These are phyloP conservation scores for Coemansia sp. DNA, from an alignment of 371 early-diverging fungal species.

Conservation along the genomic window DNA sequence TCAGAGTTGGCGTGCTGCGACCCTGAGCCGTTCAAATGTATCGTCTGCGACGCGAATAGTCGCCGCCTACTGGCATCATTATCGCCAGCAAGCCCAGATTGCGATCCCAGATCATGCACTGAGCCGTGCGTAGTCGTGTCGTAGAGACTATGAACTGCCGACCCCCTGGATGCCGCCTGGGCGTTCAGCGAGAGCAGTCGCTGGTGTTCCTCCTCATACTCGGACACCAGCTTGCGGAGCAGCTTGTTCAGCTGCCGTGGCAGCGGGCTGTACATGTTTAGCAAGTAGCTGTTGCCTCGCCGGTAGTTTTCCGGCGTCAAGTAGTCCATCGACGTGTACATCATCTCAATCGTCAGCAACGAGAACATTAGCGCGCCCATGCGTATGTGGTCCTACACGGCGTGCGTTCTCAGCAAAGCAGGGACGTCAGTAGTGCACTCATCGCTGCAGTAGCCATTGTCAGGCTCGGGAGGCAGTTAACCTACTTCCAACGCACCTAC, in stretches of 20 bases:
- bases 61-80: not conserved
- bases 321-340: conserved; percentile 51
- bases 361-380: conserved; percentile 48
- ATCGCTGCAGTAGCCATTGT: not conserved
- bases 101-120: not conserved
- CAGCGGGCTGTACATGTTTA: conserved; percentile 38
- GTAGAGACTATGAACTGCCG: not conserved
- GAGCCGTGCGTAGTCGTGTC: not conserved
- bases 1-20: not conserved
- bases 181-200: conserved; percentile 18
- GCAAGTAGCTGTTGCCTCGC: conserved; percentile 41
- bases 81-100: not conserved
- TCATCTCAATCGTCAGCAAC: conserved; percentile 48
- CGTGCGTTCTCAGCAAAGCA: not conserved
- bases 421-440: no score
- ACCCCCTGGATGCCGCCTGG: conserved; percentile 5
- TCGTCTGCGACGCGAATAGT: not conserved
- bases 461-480: not conserved
- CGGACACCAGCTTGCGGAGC: conserved; percentile 21
- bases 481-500: conserved; percentile 11
- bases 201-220: conserved; percentile 43
- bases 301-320: conserved; percentile 38
- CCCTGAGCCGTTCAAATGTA: not conserved
- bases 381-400: conserved; percentile 38
- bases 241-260: conserved; percentile 30